Percentiles rank a stretch among this genome's conserved stretches.
phyloP scores from a whole-genome alignment of 345 rosid species.

The Conringia planisiliqua region DNA sequence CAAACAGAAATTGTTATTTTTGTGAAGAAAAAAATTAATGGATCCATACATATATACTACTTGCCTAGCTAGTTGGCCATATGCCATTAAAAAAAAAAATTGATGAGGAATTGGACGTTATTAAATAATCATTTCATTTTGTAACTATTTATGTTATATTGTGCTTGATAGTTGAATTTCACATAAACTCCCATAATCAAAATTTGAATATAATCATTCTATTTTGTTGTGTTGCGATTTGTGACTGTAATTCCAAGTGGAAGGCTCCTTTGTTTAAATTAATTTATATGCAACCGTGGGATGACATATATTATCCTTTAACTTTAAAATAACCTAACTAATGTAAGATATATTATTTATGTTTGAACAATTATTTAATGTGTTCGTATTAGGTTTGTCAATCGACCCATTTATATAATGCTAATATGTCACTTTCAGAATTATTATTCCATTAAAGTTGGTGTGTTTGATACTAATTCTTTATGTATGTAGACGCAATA shows the following conservation, averaged over 20 bases:
- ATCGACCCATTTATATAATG: slow-evolving; percentile 12
- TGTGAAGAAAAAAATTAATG: neutral
- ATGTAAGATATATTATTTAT: neutral
- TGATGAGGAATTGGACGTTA: neutral
- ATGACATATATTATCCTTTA: slow-evolving; percentile 21
- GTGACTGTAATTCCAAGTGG: slow-evolving; percentile 12
- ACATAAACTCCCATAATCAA: neutral
- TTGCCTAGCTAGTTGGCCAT: slow-evolving; percentile 3
- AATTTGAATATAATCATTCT: neutral
- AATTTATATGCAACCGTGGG: slow-evolving; percentile 30
- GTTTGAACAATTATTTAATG: slow-evolving; percentile 17
- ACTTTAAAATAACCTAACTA: neutral
- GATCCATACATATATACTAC: neutral
- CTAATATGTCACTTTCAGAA: slow-evolving; percentile 26
- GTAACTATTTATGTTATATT: neutral
- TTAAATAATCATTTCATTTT: neutral
- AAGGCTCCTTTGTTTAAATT: slow-evolving; percentile 3
- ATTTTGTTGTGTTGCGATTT: slow-evolving; percentile 14
- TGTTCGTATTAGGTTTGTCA: slow-evolving; percentile 26
- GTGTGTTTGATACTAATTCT: neutral
- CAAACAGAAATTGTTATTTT: neutral
- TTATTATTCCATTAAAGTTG: slow-evolving; percentile 28
- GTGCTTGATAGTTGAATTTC: neutral
- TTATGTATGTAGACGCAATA: neutral
- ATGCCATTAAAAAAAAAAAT: neutral